Evolutionary conservation across 768 basidiomycete species (phyloP).

Genomic region (Trametes coccinea): DNA sequence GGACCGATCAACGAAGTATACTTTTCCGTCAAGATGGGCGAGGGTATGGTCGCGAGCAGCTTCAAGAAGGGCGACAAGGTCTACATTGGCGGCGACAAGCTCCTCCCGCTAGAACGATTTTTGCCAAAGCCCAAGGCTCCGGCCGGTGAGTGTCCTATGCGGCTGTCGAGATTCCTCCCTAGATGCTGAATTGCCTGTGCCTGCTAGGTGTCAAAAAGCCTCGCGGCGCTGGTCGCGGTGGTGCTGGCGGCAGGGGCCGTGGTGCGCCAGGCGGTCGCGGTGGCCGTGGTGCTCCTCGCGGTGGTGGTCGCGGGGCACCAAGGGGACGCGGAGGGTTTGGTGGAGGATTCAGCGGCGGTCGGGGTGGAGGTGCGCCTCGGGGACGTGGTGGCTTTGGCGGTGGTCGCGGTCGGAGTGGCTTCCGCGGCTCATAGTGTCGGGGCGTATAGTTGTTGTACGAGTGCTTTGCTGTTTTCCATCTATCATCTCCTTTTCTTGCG

Average conservation of each 20-base stretch:
- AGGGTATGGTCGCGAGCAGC: conserved; percentile 92
- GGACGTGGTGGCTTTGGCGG: conserved; percentile 40
- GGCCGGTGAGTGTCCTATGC: conserved; percentile 48
- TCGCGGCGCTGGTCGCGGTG: conserved; percentile 31
- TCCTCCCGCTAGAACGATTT: conserved; percentile 94
- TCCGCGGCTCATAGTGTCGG: conserved; percentile 47
- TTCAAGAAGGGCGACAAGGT: conserved; percentile 99
- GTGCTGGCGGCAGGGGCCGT: conserved; percentile 21
- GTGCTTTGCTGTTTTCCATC: conserved; percentile 3
- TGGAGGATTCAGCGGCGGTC: conserved; percentile 48
- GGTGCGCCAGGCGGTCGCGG: conserved; percentile 21
- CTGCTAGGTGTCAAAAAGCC: conserved; percentile 40
- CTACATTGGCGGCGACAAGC: conserved; percentile 96
- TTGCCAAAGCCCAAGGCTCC: conserved; percentile 90
- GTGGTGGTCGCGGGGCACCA: conserved; percentile 32
- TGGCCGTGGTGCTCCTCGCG: conserved; percentile 31
- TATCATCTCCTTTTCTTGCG: not conserved
- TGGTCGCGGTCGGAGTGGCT: conserved; percentile 43
- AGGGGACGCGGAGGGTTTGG: conserved; percentile 45
- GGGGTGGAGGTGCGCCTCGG: conserved; percentile 47
- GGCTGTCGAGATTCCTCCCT: too few species aligned
- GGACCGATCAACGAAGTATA: conserved; percentile 98
- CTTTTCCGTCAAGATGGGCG: conserved; percentile 96
- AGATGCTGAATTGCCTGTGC: too few species aligned
- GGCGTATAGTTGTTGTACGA: conserved; percentile 13